phyloP scores from a whole-genome alignment of 202 grass and related monocot genomes.

The Sporobolus alterniflorus region DNA sequence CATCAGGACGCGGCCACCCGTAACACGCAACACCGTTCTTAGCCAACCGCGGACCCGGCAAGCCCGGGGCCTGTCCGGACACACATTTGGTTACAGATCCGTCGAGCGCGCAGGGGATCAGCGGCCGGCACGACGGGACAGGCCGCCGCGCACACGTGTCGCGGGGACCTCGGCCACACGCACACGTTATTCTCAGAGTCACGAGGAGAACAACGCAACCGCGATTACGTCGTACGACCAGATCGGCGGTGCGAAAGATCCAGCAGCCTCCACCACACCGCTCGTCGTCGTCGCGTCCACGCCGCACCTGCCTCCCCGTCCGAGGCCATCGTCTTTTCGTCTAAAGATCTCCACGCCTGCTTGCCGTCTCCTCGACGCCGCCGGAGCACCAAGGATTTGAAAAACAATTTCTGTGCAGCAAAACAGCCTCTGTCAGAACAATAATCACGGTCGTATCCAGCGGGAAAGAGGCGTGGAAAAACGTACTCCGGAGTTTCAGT shows the following conservation, averaged over 20 bases:
- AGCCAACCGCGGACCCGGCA: not conserved
- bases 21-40: not conserved
- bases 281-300: conserved; percentile 37
- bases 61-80: no score
- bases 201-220: conserved; percentile 34
- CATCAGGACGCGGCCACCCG: conserved; percentile 1
- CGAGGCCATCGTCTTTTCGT: not conserved
- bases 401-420: not conserved
- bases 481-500: not conserved
- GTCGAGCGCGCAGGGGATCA: not conserved
- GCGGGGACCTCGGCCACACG: conserved; percentile 29
- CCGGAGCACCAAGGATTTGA: conserved; percentile 7
- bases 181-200: conserved; percentile 59
- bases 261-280: conserved; percentile 21
- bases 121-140: not conserved
- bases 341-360: conserved; percentile 8
- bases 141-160: conserved; percentile 51
- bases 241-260: conserved; percentile 40
- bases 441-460: not conserved
- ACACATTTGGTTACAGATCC: not conserved
- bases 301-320: conserved; percentile 26
- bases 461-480: not conserved
- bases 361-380: conserved; percentile 4
- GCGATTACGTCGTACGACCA: conserved; percentile 34
- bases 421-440: not conserved